Evolutionary conservation across 306 rosid genomes (phyloP).

Genomic region (Vigna hirtella): DNA sequence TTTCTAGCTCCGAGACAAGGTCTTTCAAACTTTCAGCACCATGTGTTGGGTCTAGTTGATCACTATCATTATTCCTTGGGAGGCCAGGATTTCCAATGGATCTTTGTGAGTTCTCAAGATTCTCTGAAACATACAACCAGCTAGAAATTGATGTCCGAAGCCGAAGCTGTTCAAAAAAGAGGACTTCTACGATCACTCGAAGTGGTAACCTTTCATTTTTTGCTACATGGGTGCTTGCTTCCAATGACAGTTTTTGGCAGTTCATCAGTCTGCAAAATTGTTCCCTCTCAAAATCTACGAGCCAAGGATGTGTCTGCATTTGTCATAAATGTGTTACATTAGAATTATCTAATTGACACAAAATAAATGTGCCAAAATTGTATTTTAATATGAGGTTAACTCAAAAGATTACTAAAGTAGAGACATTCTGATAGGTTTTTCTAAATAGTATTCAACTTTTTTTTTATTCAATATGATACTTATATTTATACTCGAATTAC

Average conservation of each 20-base stretch:
- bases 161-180: slow-evolving; percentile 86
- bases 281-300: slow-evolving; percentile 81
- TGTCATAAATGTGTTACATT: slow-evolving; percentile 21
- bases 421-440: too few species aligned
- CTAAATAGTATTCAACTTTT: too few species aligned
- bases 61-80: slow-evolving; percentile 46
- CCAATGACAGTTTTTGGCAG: slow-evolving; percentile 83
- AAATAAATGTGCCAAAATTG: neutral
- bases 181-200: slow-evolving; percentile 79
- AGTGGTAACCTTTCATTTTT: slow-evolving; percentile 89
- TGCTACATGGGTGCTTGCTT: slow-evolving; percentile 89
- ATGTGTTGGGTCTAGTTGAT: slow-evolving; percentile 47
- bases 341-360: slow-evolving; percentile 27
- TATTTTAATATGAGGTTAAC: neutral
- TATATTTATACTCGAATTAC: too few species aligned
- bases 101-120: slow-evolving; percentile 62
- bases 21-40: slow-evolving; percentile 64
- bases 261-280: slow-evolving; percentile 85
- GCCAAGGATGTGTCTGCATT: slow-evolving; percentile 88
- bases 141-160: slow-evolving; percentile 88
- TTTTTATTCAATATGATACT: too few species aligned
- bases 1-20: slow-evolving; percentile 74
- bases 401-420: too few species aligned
- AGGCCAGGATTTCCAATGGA: slow-evolving; percentile 55
- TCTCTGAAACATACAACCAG: slow-evolving; percentile 82